phyloP scores from a whole-genome alignment of 2,329 filamentous ascomycete species.

The Fusarium paranaense region DNA sequence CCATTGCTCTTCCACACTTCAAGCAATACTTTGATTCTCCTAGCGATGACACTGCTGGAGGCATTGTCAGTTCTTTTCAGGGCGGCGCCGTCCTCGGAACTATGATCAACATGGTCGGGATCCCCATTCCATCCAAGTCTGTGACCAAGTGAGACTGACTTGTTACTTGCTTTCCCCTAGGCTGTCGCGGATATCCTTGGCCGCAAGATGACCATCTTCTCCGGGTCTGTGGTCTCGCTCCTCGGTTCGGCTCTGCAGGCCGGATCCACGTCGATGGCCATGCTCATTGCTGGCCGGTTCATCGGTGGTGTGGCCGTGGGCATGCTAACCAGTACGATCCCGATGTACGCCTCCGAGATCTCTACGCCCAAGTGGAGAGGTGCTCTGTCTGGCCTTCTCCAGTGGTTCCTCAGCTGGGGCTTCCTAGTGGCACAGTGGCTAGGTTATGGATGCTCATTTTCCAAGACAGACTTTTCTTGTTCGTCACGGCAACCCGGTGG shows the following conservation, averaged over 20 bases:
- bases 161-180: slow-evolving; percentile 1
- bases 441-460: slow-evolving; percentile 48
- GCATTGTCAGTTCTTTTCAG: slow-evolving; percentile 44
- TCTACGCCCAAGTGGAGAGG: slow-evolving; percentile 53
- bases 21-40: slow-evolving; percentile 58
- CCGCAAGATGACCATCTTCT: slow-evolving; percentile 46
- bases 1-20: slow-evolving; percentile 42
- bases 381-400: slow-evolving; percentile 53
- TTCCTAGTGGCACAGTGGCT: slow-evolving; percentile 54
- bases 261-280: slow-evolving; percentile 48
- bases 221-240: slow-evolving; percentile 45
- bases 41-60: slow-evolving; percentile 37
- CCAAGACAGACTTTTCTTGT: slow-evolving; percentile 44
- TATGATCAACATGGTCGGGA: slow-evolving; percentile 43
- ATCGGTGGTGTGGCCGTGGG: slow-evolving; percentile 63
- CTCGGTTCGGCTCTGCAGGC: slow-evolving; percentile 48
- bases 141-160: not conserved
- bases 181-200: slow-evolving; percentile 46
- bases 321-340: slow-evolving; percentile 58
- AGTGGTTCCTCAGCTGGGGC: slow-evolving; percentile 59
- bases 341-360: slow-evolving; percentile 59
- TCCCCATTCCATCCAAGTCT: not conserved
- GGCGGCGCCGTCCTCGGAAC: slow-evolving; percentile 44
- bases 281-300: slow-evolving; percentile 62
- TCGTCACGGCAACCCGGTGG: slow-evolving; percentile 4